Evolutionary conservation across 108 stramenopile genomes (phyloP), one percentile per base, ranked within the genome.

Genomic region (Discostella stelligeroides): DNA sequence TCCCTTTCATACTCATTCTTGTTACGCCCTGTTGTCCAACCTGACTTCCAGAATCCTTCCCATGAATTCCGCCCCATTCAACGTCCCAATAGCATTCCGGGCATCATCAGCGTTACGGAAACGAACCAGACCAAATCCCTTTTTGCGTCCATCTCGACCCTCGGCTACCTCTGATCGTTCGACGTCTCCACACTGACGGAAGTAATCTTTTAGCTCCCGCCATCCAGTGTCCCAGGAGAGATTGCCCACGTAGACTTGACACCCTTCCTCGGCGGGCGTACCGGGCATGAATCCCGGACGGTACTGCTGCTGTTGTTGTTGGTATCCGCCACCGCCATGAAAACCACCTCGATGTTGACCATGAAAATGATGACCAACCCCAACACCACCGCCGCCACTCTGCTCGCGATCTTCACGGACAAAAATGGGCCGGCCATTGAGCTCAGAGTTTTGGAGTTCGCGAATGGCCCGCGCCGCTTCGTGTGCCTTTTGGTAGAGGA

Each of bases 131-230:
- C n/a, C n/a, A n/a, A n/a, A n/a, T n/a, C n/a, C n/a, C n/a, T n/a
- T n/a, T n/a, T n/a, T n/a, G n/a, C n/a, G n/a, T n/a, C n/a, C n/a
- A n/a, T n/a, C n/a, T n/a, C n/a, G n/a, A n/a, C n/a, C n/a, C n/a
- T n/a, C n/a, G n/a, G n/a, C n/a, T n/a, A n/a, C n/a, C n/a, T n/a
- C n/a, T n/a, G n/a, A n/a, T n/a, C 53, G 53, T 0, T 94, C 90
- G 47, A 96, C 91, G 66, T 92, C 89, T 27, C 97, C 97, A 53
- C 87, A 89, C 25, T 56, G 64, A 51, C 92, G 82, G 94, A 96
- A 96, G 82, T 97, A 94, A 79, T 97, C 94, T 80, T 97, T 97
- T 30, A 98, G 80, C 69, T 92, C 92, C 73, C 96, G 94, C 95
- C 96, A 97, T 47, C 79, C 76, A 10, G 86, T 88, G 41, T 85